Evolutionary conservation across 495 filamentous ascomycete genomes (phyloP).

Genomic region (Schizothecium vesticola): DNA sequence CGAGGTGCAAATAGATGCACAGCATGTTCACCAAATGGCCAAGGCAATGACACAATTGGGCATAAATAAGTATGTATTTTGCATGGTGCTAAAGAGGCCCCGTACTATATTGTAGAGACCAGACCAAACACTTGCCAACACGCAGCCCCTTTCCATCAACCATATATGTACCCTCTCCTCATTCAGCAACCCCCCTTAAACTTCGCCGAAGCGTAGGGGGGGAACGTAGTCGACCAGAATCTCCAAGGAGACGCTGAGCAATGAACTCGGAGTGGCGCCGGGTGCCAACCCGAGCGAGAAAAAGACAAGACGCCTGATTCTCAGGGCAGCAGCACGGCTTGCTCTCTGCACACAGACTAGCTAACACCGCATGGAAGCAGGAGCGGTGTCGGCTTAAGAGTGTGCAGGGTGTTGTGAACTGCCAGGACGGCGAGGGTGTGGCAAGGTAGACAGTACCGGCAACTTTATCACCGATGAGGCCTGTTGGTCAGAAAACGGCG

Average conservation of each 20-base stretch:
- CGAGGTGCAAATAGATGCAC: not conserved
- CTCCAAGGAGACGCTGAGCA: constrained; percentile 15
- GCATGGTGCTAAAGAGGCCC: not conserved
- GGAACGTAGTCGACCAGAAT: not conserved
- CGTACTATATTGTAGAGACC: not conserved
- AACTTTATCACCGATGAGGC: not conserved
- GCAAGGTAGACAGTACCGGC: not conserved
- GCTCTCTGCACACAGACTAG: constrained; percentile 94
- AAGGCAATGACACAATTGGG: not conserved
- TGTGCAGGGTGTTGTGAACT: constrained; percentile 51
- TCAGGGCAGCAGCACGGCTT: constrained; percentile 39
- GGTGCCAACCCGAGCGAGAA: constrained; percentile 18
- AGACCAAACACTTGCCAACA: not conserved
- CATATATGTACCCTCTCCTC: constrained; percentile 12
- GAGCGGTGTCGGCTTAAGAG: constrained; percentile 86
- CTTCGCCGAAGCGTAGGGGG: constrained; percentile 1
- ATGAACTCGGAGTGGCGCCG: constrained; percentile 19
- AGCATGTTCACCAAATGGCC: not conserved
- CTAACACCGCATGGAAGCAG: constrained; percentile 72
- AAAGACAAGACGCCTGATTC: constrained; percentile 40
- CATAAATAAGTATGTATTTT: not conserved
- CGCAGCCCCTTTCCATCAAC: not conserved
- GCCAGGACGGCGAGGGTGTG: constrained; percentile 1
- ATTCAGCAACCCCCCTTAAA: not conserved
- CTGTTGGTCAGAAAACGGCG: not conserved